phyloP scores from a whole-genome alignment of 768 basidiomycete genomes.

The Suillus paluster region DNA sequence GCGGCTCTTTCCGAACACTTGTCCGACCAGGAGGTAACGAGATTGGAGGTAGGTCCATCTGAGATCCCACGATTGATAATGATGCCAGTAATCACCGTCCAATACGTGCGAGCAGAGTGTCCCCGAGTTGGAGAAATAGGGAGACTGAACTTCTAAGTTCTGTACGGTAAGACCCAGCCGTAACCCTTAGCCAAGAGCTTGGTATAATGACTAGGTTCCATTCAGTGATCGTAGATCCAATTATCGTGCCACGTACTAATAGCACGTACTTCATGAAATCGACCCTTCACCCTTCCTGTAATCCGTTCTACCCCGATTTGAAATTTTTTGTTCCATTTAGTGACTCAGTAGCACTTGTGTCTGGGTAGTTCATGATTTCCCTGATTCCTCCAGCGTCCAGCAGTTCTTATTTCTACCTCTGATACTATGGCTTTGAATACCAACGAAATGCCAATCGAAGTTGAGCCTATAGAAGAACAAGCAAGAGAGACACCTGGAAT shows the following conservation, averaged over 20 bases:
- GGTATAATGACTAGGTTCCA: neutral
- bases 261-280: no score
- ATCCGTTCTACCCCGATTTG: neutral
- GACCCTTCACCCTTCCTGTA: neutral
- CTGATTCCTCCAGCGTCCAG: neutral
- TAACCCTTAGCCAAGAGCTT: neutral
- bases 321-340: conserved; percentile 1
- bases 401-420: neutral
- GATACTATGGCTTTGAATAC: neutral
- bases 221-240: neutral
- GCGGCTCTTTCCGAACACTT: neutral
- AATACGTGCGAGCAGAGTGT: neutral
- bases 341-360: neutral
- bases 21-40: neutral
- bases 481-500: neutral
- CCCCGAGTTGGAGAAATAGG: neutral
- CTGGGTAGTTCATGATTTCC: neutral
- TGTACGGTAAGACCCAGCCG: neutral
- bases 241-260: neutral
- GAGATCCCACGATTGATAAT: neutral
- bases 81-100: neutral
- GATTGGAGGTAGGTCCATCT: neutral
- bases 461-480: neutral
- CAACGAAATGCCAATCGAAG: neutral
- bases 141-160: no score